phyloP scores from a whole-genome alignment of 768 basidiomycete species.

The Trametes gibbosa region DNA sequence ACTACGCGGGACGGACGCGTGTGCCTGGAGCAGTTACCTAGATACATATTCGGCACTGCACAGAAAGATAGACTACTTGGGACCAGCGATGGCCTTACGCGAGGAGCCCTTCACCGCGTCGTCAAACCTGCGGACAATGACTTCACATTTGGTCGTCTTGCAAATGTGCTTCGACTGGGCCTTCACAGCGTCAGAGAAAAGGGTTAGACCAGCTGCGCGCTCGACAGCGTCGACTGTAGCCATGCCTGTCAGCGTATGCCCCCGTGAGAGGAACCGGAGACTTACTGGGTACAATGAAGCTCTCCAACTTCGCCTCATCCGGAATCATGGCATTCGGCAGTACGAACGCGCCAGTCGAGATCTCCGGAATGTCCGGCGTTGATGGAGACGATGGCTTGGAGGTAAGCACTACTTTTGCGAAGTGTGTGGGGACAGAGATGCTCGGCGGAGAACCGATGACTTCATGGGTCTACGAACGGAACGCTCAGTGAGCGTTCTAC shows the following conservation, averaged over 20 bases:
- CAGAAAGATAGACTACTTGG: constrained; percentile 20
- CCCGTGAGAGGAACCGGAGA: not conserved
- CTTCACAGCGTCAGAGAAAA: constrained; percentile 86
- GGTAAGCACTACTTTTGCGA: constrained; percentile 91
- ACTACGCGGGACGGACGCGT: not conserved
- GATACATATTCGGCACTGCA: not conserved
- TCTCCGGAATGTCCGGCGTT: constrained; percentile 66
- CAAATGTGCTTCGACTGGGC: constrained; percentile 79
- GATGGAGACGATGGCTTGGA: constrained; percentile 72
- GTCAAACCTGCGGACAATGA: constrained; percentile 87
- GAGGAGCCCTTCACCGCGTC: constrained; percentile 72
- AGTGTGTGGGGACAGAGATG: constrained; percentile 93
- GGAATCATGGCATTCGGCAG: constrained; percentile 92
- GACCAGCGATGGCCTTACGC: constrained; percentile 52
- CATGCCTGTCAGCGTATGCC: constrained; percentile 3
- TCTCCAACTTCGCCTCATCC: constrained; percentile 75
- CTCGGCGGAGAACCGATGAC: constrained; percentile 92
- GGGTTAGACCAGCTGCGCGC: constrained; percentile 77
- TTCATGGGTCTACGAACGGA: constrained; percentile 69
- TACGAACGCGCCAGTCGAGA: constrained; percentile 91
- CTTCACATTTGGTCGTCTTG: constrained; percentile 82
- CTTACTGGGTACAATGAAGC: constrained; percentile 81
- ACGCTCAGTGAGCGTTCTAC: not conserved
- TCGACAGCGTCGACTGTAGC: constrained; percentile 86
- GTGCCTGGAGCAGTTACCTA: not conserved